Percentiles rank a stretch among this genome's conserved stretches.
These are phyloP conservation scores for Komagataella phaffii DNA, from an alignment of 805 yeast genomes.

Conservation along the genomic window DNA sequence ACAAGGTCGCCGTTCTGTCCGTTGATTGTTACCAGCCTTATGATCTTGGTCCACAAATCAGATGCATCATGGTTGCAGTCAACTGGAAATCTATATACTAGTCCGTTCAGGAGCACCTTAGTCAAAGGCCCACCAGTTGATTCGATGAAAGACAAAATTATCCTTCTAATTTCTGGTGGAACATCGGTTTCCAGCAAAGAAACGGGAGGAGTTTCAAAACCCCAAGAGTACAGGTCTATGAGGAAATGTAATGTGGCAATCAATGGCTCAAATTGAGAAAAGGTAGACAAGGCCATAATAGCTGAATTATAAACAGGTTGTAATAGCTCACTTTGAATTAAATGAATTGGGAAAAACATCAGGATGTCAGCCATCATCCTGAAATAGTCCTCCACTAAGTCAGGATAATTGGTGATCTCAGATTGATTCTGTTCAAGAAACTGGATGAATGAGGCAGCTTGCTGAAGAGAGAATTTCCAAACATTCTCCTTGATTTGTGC, in stretches of 20 bases:
- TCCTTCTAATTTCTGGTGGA: slow-evolving; percentile 38
- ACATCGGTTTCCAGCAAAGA: slow-evolving; percentile 40
- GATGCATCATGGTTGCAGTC: slow-evolving; percentile 65
- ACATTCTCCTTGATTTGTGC: slow-evolving; percentile 40
- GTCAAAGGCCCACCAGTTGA: slow-evolving; percentile 46
- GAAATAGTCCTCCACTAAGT: slow-evolving; percentile 77
- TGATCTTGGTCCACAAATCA: slow-evolving; percentile 54
- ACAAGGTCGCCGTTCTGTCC: slow-evolving; percentile 21
- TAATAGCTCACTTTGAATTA: slow-evolving; percentile 33
- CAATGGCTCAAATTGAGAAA: slow-evolving; percentile 63
- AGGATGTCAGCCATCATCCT: slow-evolving; percentile 66
- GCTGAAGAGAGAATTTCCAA: slow-evolving; percentile 64
- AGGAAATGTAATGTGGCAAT: slow-evolving; percentile 59
- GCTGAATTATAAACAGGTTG: slow-evolving; percentile 45
- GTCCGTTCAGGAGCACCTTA: slow-evolving; percentile 43
- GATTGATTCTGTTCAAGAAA: slow-evolving; percentile 16
- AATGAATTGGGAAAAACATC: slow-evolving; percentile 54
- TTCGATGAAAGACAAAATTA: slow-evolving; percentile 32
- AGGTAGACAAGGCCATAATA: slow-evolving; percentile 30
- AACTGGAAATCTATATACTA: slow-evolving; percentile 56
- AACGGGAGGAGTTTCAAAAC: slow-evolving; percentile 67
- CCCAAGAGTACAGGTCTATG: slow-evolving; percentile 79
- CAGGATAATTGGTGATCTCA: slow-evolving; percentile 28
- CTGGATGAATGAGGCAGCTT: slow-evolving; percentile 42
- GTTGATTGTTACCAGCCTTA: slow-evolving; percentile 37